Evolutionary conservation across 2,329 filamentous ascomycete species (phyloP).

Genomic region (Colletotrichum paranaense): DNA sequence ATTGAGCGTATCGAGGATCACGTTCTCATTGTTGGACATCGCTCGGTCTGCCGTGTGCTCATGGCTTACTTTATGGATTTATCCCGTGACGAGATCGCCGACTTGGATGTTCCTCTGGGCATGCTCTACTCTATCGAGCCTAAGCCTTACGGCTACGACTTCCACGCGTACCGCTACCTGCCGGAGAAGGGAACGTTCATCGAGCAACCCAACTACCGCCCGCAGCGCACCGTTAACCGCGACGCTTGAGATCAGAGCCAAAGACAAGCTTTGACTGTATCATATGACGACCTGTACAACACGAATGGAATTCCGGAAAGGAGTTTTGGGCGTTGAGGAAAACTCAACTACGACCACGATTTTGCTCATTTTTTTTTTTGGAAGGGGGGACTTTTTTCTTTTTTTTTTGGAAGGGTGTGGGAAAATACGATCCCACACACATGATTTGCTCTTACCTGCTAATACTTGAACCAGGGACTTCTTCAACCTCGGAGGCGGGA

Average conservation of each 20-base stretch:
- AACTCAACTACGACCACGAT: slow-evolving; percentile 29
- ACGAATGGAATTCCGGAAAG: slow-evolving; percentile 21
- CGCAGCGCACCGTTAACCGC: slow-evolving; percentile 67
- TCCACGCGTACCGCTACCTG: slow-evolving; percentile 95
- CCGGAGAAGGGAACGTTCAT: slow-evolving; percentile 83
- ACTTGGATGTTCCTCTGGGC: slow-evolving; percentile 92
- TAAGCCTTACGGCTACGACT: slow-evolving; percentile 97
- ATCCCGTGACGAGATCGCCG: slow-evolving; percentile 89
- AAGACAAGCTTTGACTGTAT: slow-evolving; percentile 10
- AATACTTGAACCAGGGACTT: slow-evolving; percentile 12
- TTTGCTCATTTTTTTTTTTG: slow-evolving; percentile 6
- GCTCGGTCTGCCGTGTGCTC: slow-evolving; percentile 90
- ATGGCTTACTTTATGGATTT: slow-evolving; percentile 97
- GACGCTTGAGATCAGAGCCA: slow-evolving; percentile 41
- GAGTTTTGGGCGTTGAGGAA: slow-evolving; percentile 28
- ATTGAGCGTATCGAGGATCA: slow-evolving; percentile 98
- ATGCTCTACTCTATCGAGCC: slow-evolving; percentile 96
- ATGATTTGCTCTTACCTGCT: not conserved
- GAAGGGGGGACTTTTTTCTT: not conserved
- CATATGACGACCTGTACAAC: slow-evolving; percentile 32
- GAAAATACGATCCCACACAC: slow-evolving; percentile 9
- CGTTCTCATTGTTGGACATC: slow-evolving; percentile 90
- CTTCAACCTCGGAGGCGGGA: slow-evolving; percentile 15
- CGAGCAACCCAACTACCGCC: slow-evolving; percentile 84
- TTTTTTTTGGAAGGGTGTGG: not conserved